Base-by-base conservation (phyloP, 2,329 filamentous ascomycete species). In the Stenocarpella maydis region DNA sequence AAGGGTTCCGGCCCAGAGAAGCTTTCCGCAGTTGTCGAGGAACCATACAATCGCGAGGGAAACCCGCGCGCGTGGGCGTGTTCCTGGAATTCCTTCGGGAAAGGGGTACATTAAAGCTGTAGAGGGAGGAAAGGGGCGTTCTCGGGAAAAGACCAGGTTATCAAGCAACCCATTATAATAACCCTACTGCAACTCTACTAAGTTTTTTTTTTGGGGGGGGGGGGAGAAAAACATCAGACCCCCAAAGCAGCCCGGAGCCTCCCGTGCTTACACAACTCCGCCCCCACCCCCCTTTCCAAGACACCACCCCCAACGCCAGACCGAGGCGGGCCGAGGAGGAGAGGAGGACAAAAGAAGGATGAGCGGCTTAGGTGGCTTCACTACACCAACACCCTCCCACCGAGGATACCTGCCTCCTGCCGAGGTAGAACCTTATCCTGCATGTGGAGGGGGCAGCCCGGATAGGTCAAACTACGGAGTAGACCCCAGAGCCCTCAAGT, bases 11-110 rank as follows among this genome's bases (percentile, higher is more conserved):
- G 28, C 12, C 43, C 58, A 63, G 58, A 63, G 58, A 63, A 63
- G 58, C 58, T 63, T 63, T 26, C n/a, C 8, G 7, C 21, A 49
- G 49, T 41, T 63, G 58, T 63, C 58, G 58, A 63, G 58, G 49
- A 63, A 63, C 58, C 58, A 63, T 41, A 63, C 58, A 41, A 49
- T 12, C 26, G 49, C 37, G 58, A 63, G 58, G 7, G 37, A 49
- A 28, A 43, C 58, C 49, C 58, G 41, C 28, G 43, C 41, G 24
- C 28, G 28, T 24, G 24, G n/a, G 31, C 6, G 54, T 43, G 58
- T 63, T 37, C 58, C 58, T 63, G 58, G 58, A 49, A 49, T 63
- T 63, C 58, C 58, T 63, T 63, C 58, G 49, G 58, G 58, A 63
- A 63, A 49, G 28, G 4, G n/a, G n/a, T n/a, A n/a, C n/a, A 2